phyloP scores from a whole-genome alignment of 140 eudicot species.

The Erigeron philadelphicus region DNA sequence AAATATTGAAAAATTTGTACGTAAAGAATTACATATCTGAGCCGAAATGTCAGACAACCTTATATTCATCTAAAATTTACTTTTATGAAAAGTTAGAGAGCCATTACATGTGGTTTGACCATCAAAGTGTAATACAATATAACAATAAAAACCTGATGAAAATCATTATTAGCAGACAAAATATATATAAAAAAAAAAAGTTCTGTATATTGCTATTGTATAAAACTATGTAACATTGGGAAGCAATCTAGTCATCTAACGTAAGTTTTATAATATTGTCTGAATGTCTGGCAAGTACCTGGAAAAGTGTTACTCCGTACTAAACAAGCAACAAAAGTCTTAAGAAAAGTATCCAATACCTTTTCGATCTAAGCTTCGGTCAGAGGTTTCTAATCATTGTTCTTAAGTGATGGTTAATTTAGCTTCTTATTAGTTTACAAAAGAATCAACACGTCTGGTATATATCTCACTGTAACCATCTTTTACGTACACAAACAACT shows the following conservation, averaged over 20 bases:
- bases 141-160: neutral
- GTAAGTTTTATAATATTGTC: neutral
- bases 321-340: neutral
- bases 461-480: slow-evolving; percentile 7
- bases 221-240: neutral
- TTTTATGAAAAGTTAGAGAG: neutral
- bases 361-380: neutral
- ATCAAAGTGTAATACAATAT: neutral
- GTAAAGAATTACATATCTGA: too few species aligned
- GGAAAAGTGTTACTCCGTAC: neutral
- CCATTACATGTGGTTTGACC: neutral
- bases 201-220: neutral
- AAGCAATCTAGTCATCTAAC: slow-evolving; percentile 9
- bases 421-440: neutral
- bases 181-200: neutral
- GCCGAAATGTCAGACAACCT: too few species aligned
- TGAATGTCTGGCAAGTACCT: neutral
- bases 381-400: too few species aligned
- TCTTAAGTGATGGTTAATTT: too few species aligned
- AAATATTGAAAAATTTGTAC: too few species aligned
- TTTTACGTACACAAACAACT: neutral
- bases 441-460: slow-evolving; percentile 7
- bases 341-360: neutral
- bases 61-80: too few species aligned
- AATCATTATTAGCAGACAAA: neutral